Percentiles rank a stretch among this genome's conserved stretches.
phyloP scores from a whole-genome alignment of 352 stramenopile species.

The Pilasporangium apinafurcum region DNA sequence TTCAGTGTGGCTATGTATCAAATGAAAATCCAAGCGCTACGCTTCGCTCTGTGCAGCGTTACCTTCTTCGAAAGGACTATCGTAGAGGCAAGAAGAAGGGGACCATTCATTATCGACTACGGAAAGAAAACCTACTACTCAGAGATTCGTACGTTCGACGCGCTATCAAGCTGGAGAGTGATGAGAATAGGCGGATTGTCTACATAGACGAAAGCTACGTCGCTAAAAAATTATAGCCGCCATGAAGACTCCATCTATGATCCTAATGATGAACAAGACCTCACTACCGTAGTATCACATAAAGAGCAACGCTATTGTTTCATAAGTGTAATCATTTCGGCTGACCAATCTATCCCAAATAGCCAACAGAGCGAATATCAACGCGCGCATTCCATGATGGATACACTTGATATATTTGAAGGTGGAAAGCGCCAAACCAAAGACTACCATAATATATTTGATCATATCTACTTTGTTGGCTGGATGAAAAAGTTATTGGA shows the following conservation, averaged over 20 bases:
- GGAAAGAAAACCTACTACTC: conserved; percentile 1
- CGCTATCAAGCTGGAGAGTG: neutral
- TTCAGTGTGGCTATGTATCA: neutral
- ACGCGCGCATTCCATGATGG: conserved; percentile 1
- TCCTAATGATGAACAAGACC: conserved; percentile 6
- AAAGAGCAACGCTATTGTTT: neutral
- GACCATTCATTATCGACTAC: neutral
- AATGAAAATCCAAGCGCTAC: neutral
- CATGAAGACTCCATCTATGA: conserved; percentile 1
- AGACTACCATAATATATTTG: conserved; percentile 4
- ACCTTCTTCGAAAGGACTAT: neutral
- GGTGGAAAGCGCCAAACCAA: conserved; percentile 6
- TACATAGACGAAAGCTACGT: conserved; percentile 6
- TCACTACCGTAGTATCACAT: neutral
- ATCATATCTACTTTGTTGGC: conserved; percentile 1
- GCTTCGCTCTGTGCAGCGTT: conserved; percentile 1
- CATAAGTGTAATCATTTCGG: conserved; percentile 1
- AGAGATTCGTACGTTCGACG: neutral
- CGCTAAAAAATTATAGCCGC: neutral
- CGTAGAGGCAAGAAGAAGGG: conserved; percentile 1
- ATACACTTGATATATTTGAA: conserved; percentile 6
- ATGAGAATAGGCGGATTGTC: neutral
- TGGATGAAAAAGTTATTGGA: conserved; percentile 3
- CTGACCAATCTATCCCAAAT: neutral
- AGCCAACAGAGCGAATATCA: neutral